Conservation (phyloP, 768 basidiomycete species). For the Sporobolomyces roseus region DNA sequence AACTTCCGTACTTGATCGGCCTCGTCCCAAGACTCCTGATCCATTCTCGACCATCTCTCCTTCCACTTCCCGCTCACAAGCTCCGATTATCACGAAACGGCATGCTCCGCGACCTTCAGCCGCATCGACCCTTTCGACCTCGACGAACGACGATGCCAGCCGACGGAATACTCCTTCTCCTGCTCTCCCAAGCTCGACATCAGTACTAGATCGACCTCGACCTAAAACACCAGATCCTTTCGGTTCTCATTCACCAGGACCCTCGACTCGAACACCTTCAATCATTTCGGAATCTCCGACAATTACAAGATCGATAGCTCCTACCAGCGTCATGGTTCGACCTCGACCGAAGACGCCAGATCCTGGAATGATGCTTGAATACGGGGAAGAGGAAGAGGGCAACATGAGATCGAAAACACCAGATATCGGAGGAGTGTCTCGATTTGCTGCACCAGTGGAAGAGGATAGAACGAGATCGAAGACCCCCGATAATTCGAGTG, state of each 20-base stretch:
- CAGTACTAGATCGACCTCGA: constrained; percentile 17
- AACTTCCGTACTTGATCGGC: constrained; percentile 21
- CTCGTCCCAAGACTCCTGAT: constrained; percentile 21
- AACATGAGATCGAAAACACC: background rate
- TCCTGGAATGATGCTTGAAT: background rate
- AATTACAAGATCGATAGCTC: background rate
- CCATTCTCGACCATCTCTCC: background rate
- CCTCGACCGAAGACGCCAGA: constrained; percentile 33
- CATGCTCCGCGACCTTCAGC: background rate
- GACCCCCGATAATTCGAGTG: background rate
- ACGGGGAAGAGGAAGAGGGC: background rate
- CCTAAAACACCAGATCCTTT: background rate
- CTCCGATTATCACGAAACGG: background rate
- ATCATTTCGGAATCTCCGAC: background rate
- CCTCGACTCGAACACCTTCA: too few relatives aligned
- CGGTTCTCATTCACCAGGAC: too few relatives aligned
- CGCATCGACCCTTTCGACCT: background rate
- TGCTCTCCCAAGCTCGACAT: background rate
- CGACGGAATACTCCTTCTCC: background rate
- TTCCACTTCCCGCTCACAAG: background rate
- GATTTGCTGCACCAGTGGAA: background rate
- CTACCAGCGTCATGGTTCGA: constrained; percentile 10
- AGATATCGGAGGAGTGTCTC: background rate
- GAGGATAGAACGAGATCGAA: background rate
- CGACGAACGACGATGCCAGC: too few relatives aligned